phyloP scores from a whole-genome alignment of 2,329 filamentous ascomycete species.

The Penicillium sp. region DNA sequence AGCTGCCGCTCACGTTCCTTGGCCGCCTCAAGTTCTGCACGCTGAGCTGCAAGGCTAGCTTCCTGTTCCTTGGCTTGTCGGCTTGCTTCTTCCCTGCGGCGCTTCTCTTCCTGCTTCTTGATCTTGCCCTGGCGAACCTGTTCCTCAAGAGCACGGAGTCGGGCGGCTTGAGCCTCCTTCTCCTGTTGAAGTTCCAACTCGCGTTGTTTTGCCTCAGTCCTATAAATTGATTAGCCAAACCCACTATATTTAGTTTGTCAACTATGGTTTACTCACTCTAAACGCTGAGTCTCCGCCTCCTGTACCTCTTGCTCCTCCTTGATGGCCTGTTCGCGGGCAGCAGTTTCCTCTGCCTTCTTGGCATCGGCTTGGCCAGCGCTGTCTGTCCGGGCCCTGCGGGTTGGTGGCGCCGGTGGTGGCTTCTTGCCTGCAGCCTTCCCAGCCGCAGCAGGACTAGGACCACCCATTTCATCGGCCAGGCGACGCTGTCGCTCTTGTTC shows the following conservation, averaged over 20 bases:
- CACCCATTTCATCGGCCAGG: conserved; percentile 70
- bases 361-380: conserved; percentile 58
- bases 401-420: conserved; percentile 68
- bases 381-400: conserved; percentile 66
- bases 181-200: conserved; percentile 80
- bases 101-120: conserved; percentile 95
- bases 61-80: conserved; percentile 89
- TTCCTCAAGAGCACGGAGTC: conserved; percentile 85
- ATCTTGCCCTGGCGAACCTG: conserved; percentile 91
- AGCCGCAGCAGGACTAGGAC: conserved; percentile 56
- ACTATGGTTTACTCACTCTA: conserved; percentile 69
- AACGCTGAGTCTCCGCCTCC: conserved; percentile 66
- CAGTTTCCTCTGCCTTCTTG: conserved; percentile 55
- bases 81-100: conserved; percentile 80
- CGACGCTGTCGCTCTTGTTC: conserved; percentile 84
- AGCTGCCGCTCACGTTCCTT: conserved; percentile 87
- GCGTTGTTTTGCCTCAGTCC: conserved; percentile 69
- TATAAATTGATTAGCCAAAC: conserved; percentile 41
- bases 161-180: conserved; percentile 75
- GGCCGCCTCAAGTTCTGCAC: conserved; percentile 88
- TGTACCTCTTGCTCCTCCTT: conserved; percentile 72
- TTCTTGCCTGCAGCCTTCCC: conserved; percentile 61
- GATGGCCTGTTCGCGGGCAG: conserved; percentile 53
- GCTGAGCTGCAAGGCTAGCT: conserved; percentile 74
- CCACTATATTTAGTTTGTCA: neutral